Conservation (phyloP, 306 rosid genomes). For the Corylus americana region DNA sequence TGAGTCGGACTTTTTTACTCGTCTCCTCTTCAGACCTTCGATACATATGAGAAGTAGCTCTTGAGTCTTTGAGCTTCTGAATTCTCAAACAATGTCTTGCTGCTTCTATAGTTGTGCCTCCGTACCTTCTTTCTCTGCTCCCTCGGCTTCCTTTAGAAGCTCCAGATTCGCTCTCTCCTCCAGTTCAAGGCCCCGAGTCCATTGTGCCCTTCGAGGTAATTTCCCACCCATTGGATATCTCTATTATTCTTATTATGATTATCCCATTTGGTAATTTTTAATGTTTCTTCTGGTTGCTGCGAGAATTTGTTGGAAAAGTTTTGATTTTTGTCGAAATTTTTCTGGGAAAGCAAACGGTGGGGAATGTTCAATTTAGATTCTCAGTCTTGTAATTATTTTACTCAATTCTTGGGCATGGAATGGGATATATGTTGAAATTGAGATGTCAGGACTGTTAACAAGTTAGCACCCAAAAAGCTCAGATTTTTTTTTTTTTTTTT, state of each 20-base stretch:
- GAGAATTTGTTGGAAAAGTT: slow-evolving; percentile 5
- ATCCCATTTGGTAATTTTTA: not conserved
- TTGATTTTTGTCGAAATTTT: slow-evolving; percentile 31
- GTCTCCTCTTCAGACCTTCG: not conserved
- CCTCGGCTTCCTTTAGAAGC: slow-evolving; percentile 33
- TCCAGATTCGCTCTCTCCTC: slow-evolving; percentile 35
- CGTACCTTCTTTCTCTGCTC: slow-evolving; percentile 43
- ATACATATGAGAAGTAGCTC: slow-evolving; percentile 10
- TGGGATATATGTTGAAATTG: not conserved
- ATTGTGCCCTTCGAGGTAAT: slow-evolving; percentile 68
- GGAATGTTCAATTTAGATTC: not conserved
- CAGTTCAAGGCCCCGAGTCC: slow-evolving; percentile 41
- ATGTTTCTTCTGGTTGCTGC: not conserved
- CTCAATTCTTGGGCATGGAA: not conserved
- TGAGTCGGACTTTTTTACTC: not conserved
- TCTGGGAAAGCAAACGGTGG: not conserved
- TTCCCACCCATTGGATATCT: not conserved
- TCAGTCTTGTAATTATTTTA: not conserved
- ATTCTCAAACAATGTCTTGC: slow-evolving; percentile 51
- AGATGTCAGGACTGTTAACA: not conserved
- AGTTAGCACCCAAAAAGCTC: not conserved
- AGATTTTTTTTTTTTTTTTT: not conserved
- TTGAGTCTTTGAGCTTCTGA: slow-evolving; percentile 2
- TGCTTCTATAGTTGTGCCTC: slow-evolving; percentile 39
- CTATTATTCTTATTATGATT: not conserved